Evolutionary conservation across 306 rosid species (phyloP).

Genomic region (Canavalia gladiata): DNA sequence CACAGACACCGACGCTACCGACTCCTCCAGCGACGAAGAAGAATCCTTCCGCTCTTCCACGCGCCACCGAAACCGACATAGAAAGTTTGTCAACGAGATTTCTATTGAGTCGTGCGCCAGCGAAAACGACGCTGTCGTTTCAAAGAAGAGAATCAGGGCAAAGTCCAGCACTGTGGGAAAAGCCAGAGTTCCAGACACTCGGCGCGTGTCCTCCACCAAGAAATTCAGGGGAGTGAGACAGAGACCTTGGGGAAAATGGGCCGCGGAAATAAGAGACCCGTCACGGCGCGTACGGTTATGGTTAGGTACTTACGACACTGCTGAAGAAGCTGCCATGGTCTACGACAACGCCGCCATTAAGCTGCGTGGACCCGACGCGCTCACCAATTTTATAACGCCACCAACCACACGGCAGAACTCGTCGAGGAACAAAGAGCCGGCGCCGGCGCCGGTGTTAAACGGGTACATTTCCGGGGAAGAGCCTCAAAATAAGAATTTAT

Average conservation of each 20-base stretch:
- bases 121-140: constrained; percentile 39
- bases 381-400: constrained; percentile 77
- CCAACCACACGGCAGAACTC: constrained; percentile 31
- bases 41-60: constrained; percentile 7
- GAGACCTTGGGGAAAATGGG: constrained; percentile 99
- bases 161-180: background rate
- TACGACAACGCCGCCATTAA: constrained; percentile 95
- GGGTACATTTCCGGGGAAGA: constrained; percentile 68
- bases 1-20: constrained; percentile 83
- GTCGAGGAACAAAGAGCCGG: constrained; percentile 21
- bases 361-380: constrained; percentile 93
- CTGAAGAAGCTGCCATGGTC: constrained; percentile 95
- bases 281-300: constrained; percentile 86
- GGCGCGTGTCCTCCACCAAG: constrained; percentile 46
- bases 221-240: constrained; percentile 96
- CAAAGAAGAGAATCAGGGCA: constrained; percentile 45
- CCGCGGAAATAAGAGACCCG: constrained; percentile 97
- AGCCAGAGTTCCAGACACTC: constrained; percentile 26
- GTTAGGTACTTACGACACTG: constrained; percentile 93
- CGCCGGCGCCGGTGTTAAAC: background rate
- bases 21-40: constrained; percentile 88
- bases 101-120: constrained; percentile 55
- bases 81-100: constrained; percentile 77
- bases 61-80: constrained; percentile 62
- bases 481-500: constrained; percentile 51